These are phyloP conservation scores for Prosopis cineraria DNA, from an alignment of 306 rosid genomes.

Conservation along the genomic window DNA sequence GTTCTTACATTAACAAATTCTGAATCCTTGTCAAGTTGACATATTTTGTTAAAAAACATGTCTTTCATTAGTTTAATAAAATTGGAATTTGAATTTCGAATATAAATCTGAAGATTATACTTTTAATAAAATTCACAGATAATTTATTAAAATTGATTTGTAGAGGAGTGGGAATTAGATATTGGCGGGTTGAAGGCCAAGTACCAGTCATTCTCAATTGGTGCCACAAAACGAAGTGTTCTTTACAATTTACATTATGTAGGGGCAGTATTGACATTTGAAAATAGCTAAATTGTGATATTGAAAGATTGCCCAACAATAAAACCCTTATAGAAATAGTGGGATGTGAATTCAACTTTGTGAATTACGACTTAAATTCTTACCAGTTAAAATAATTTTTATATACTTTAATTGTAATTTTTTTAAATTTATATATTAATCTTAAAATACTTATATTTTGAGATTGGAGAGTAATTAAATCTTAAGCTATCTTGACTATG, in stretches of 20 bases:
- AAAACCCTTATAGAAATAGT: no score
- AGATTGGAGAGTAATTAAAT: neutral
- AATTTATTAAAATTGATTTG: neutral
- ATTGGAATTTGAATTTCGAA: neutral
- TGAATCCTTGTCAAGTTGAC: neutral
- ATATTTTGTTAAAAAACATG: neutral
- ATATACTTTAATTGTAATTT: no score
- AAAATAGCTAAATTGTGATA: neutral
- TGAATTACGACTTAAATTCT: no score
- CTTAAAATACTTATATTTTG: no score
- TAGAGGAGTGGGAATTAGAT: neutral
- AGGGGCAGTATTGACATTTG: neutral
- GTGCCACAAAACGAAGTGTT: neutral
- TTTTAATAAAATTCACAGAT: neutral
- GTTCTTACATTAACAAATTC: neutral
- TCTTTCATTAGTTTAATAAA: no score
- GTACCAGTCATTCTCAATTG: neutral
- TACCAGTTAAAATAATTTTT: no score
- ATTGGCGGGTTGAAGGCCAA: neutral
- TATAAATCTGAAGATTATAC: neutral
- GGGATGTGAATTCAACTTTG: no score
- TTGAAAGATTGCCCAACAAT: no score
- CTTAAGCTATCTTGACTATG: neutral
- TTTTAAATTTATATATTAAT: no score
- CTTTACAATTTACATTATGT: neutral